Evolutionary conservation across 108 stramenopile species (phyloP).

Genomic region (Nannochloropsis oceanica): DNA sequence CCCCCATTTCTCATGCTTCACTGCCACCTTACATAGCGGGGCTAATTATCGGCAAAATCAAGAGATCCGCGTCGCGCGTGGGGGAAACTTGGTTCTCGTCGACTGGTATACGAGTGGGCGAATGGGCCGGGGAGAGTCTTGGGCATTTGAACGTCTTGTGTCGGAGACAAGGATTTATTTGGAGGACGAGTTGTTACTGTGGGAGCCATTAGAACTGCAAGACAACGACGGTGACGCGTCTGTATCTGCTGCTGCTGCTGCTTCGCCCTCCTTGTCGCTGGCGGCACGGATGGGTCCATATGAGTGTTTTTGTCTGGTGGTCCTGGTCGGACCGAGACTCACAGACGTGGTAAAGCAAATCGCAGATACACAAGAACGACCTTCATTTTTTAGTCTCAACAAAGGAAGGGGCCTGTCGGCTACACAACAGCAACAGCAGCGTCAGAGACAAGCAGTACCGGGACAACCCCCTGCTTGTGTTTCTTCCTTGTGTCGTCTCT

Average conservation of each 20-base stretch:
- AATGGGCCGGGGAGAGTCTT: neutral
- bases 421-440: neutral
- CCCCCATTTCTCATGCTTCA: too few relatives aligned
- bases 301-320: neutral
- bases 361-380: neutral
- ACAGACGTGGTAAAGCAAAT: neutral
- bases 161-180: neutral
- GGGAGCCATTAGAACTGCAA: neutral
- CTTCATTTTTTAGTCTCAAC: neutral
- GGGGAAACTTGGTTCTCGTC: neutral
- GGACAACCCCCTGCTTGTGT: neutral
- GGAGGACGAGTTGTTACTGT: neutral
- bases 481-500: neutral
- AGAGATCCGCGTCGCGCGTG: neutral
- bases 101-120: neutral
- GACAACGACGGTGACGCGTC: neutral
- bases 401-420: neutral
- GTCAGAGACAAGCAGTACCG: neutral
- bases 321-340: neutral
- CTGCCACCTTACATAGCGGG: neutral
- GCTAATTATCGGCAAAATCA: neutral
- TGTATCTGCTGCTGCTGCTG: neutral
- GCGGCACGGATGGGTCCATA: neutral
- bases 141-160: neutral
- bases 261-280: neutral